Conservation (phyloP, 2,329 filamentous ascomycete genomes). For the Hypocreales sp. region DNA sequence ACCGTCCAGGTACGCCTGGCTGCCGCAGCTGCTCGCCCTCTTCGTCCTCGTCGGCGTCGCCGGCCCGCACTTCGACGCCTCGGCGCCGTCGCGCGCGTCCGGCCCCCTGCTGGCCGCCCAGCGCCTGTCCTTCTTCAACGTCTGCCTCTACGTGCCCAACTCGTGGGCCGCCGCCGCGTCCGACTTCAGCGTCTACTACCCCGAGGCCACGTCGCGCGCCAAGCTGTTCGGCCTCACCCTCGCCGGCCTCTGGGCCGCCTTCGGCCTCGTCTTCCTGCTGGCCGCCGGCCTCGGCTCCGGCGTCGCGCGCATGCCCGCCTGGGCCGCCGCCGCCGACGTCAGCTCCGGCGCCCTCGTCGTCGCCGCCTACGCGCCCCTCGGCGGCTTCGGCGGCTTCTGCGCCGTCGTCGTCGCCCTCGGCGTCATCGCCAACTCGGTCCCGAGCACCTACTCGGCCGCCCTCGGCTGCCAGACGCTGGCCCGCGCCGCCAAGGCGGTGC, state of each 20-base stretch:
- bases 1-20: constrained; percentile 18
- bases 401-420: constrained; percentile 38
- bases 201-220: constrained; percentile 37
- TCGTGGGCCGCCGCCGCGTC: constrained; percentile 58
- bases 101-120: constrained; percentile 48
- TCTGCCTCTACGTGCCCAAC: constrained; percentile 38
- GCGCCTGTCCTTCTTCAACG: constrained; percentile 50
- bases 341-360: constrained; percentile 41
- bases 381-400: constrained; percentile 40
- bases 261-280: constrained; percentile 55
- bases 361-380: constrained; percentile 35
- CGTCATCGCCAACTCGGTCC: constrained; percentile 38
- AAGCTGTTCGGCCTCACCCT: constrained; percentile 58
- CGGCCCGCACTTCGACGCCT: constrained; percentile 46
- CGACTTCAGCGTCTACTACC: constrained; percentile 72
- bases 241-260: constrained; percentile 40
- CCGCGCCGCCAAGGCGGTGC: constrained; percentile 34
- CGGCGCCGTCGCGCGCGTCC: constrained; percentile 39
- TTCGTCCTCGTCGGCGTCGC: constrained; percentile 57
- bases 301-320: constrained; percentile 29
- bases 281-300: constrained; percentile 37
- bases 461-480: constrained; percentile 44
- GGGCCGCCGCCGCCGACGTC: constrained; percentile 32
- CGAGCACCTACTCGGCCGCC: constrained; percentile 40
- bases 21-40: constrained; percentile 58